Evolutionary conservation across 331 rosid genomes (phyloP), one percentile per base, ranked within the genome.

Genomic region (Malus hybrid): DNA sequence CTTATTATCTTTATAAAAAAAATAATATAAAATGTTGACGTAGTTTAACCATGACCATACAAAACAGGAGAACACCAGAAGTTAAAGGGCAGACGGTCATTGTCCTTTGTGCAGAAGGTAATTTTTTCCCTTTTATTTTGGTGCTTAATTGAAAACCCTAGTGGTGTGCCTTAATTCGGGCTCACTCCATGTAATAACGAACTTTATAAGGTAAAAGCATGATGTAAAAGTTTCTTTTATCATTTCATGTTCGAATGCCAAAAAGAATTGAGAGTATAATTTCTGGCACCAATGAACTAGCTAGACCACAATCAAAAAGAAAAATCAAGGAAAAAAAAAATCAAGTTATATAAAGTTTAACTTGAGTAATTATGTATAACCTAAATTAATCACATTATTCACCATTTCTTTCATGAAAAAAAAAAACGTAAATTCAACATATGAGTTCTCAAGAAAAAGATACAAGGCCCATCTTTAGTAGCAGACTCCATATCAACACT

Each of bases 91-190:
- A 1, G 24, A 24, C 24, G 1, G 1, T 24, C 24, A 24, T 24
- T 24, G 24, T 24, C 24, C 24, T 48, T 63, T 86, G 86, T 82
- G 84, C 70, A 4, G 61, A 62, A 44, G 32, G 28, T 11, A 6
- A 13, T 39, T 9, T 6, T 28, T 36, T 16, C 3, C 62, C 22
- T 26, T 2, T 26, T 15, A 13, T 73, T 72, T 52, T 19, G 10
- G 30, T 10, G 32, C 10, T 68, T 50, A 50, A 50, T 50, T 50
- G 18, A 50, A 30, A 62, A 65, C 68, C 72, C 74, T 66, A 2
- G 52, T 8, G 57, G 62, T 77, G 78, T 88, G 70, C 93, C 91
- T 89, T 82, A 79, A 80, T 68, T 86, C 44, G n/a, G 76, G 85
- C 73, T 73, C 72, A 75, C 88, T 86, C 82, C 83, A 77, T 42